Evolutionary conservation across 73 alveolate species (phyloP).

Genomic region (Blepharisma stoltei): DNA sequence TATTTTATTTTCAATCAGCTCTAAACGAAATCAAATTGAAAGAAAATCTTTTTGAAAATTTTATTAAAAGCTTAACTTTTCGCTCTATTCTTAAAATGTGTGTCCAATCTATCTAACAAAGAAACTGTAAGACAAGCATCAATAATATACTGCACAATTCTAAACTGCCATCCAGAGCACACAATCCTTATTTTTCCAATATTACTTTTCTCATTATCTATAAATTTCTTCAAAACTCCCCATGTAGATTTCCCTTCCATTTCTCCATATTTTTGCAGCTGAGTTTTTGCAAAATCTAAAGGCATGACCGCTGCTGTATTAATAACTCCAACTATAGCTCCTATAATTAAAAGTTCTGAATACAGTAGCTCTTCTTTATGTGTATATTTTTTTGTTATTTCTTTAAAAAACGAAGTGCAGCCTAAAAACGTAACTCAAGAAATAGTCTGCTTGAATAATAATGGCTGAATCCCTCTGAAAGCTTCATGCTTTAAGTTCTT

Average conservation of each 20-base stretch:
- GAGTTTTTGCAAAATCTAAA: conserved; percentile 14
- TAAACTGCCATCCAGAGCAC: conserved; percentile 16
- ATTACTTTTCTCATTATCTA: background rate
- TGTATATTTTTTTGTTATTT: background rate
- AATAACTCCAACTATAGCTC: conserved; percentile 10
- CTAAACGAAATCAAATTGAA: too few species aligned
- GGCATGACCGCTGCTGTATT: conserved; percentile 6
- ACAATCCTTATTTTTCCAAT: background rate
- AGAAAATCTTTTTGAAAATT: too few species aligned
- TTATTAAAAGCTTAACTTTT: too few species aligned
- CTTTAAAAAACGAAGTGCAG: conserved; percentile 16
- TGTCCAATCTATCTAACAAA: background rate
- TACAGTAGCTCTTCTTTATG: background rate
- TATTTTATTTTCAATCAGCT: too few species aligned
- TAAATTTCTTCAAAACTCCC: background rate
- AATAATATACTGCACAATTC: background rate
- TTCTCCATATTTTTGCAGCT: conserved; percentile 3
- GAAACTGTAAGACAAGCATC: background rate
- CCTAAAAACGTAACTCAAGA: conserved; percentile 25
- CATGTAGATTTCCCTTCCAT: background rate
- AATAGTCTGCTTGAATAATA: background rate
- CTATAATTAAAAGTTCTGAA: background rate
- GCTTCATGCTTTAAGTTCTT: background rate
- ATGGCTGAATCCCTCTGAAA: background rate
- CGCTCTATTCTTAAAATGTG: too few species aligned